These are phyloP conservation scores for Oidiodendron maius DNA, from an alignment of 495 filamentous ascomycete genomes.

Conservation along the genomic window DNA sequence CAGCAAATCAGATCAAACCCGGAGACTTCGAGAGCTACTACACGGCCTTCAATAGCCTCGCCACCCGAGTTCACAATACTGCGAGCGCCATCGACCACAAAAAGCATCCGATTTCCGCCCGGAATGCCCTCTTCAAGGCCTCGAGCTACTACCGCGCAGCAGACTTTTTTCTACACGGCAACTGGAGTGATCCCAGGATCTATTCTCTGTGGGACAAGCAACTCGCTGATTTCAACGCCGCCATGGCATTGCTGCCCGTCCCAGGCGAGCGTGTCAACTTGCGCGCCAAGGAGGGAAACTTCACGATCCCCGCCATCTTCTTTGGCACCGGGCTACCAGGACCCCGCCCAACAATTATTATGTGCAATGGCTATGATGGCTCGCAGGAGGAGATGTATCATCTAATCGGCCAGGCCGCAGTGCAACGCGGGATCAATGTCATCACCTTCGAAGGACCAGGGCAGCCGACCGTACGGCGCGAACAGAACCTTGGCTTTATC, in stretches of 20 bases:
- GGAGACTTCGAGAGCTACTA: slow-evolving; percentile 31
- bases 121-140: slow-evolving; percentile 29
- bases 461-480: slow-evolving; percentile 29
- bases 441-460: slow-evolving; percentile 38
- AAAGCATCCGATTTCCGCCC: slow-evolving; percentile 25
- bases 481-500: slow-evolving; percentile 34
- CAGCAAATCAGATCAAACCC: slow-evolving; percentile 26
- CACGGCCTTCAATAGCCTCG: slow-evolving; percentile 27
- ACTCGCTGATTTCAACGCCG: slow-evolving; percentile 57
- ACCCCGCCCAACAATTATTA: slow-evolving; percentile 22
- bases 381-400: slow-evolving; percentile 32
- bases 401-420: slow-evolving; percentile 13
- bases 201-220: slow-evolving; percentile 64
- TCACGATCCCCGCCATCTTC: slow-evolving; percentile 28
- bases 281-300: slow-evolving; percentile 24
- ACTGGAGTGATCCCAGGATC: slow-evolving; percentile 29
- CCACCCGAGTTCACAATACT: slow-evolving; percentile 18
- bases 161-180: slow-evolving; percentile 39
- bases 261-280: slow-evolving; percentile 32
- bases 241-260: slow-evolving; percentile 33
- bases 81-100: slow-evolving; percentile 2
- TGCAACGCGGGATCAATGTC: slow-evolving; percentile 30
- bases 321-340: slow-evolving; percentile 11
- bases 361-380: slow-evolving; percentile 27
- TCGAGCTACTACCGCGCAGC: slow-evolving; percentile 38